These are phyloP conservation scores for Zygnema cylindricum DNA, from an alignment of 139 green algal species.

Conservation along the genomic window DNA sequence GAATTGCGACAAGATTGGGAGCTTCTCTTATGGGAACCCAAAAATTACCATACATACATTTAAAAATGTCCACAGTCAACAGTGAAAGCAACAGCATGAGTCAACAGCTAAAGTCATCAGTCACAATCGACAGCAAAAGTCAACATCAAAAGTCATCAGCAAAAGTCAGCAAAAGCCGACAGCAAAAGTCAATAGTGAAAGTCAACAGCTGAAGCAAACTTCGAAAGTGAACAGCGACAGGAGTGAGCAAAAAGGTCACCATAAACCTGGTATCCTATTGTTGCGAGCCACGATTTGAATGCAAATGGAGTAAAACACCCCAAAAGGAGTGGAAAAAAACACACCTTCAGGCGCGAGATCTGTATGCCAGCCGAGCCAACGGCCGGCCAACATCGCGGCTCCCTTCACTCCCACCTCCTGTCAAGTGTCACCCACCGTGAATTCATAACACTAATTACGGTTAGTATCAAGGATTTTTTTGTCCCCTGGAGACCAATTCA, in stretches of 20 bases:
- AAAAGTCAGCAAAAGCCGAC: too few relatives aligned
- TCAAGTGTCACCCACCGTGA: too few relatives aligned
- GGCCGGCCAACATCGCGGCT: conserved; percentile 28
- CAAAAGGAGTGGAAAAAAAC: not conserved
- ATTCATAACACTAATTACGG: too few relatives aligned
- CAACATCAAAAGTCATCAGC: too few relatives aligned
- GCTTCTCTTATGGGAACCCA: not conserved
- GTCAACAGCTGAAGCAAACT: too few relatives aligned
- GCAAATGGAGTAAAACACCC: not conserved
- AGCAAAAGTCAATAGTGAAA: too few relatives aligned
- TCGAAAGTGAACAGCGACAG: not conserved
- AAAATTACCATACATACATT: not conserved
- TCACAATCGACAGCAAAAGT: too few relatives aligned
- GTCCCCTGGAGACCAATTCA: too few relatives aligned
- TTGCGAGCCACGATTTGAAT: not conserved
- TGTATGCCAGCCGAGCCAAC: conserved; percentile 40
- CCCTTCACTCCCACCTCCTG: conserved; percentile 46
- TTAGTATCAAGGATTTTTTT: too few relatives aligned
- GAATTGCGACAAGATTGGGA: not conserved
- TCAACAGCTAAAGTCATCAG: too few relatives aligned
- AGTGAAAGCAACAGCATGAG: too few relatives aligned
- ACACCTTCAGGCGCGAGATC: conserved; percentile 1
- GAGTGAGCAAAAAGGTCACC: not conserved
- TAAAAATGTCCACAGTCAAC: not conserved
- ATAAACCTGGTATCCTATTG: not conserved